These are phyloP conservation scores for Paramecium tetraurelia DNA, from an alignment of 73 alveolate species.

Conservation along the genomic window DNA sequence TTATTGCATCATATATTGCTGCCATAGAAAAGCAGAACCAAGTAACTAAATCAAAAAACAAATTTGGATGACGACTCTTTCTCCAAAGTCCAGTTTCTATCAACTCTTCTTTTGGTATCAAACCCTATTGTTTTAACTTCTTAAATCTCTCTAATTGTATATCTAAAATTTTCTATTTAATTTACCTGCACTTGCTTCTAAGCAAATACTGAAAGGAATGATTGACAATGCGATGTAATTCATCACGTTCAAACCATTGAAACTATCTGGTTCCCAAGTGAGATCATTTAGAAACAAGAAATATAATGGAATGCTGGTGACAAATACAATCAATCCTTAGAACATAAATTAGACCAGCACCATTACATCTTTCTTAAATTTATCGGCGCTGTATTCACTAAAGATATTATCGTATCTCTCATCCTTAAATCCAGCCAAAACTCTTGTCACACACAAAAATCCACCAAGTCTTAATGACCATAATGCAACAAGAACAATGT, in stretches of 20 bases:
- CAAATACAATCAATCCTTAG: constrained; percentile 20
- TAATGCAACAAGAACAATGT: neutral
- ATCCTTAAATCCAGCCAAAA: neutral
- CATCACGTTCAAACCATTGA: neutral
- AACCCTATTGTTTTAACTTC: neutral
- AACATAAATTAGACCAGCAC: neutral
- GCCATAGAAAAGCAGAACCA: constrained; percentile 18
- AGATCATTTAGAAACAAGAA: neutral
- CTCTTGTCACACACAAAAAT: neutral
- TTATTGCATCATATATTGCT: neutral
- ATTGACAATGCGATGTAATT: neutral
- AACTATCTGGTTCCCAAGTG: neutral
- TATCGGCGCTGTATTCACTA: neutral
- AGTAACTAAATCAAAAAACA: constrained; percentile 29
- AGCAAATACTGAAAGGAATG: neutral
- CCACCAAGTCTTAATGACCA: constrained; percentile 46
- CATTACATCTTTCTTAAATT: neutral
- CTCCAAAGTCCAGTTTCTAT: constrained; percentile 40
- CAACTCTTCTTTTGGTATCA: neutral
- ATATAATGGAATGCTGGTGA: neutral
- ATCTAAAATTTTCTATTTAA: neutral
- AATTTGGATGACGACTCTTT: constrained; percentile 47
- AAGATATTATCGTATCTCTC: constrained; percentile 21
- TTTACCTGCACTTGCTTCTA: constrained; percentile 17
- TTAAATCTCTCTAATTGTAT: neutral